A percentile compares a stretch with the other conserved stretches of the same genome.
Evolutionary conservation across 2,329 filamentous ascomycete species (phyloP).

Genomic region (Cladobotryum mycophilum): DNA sequence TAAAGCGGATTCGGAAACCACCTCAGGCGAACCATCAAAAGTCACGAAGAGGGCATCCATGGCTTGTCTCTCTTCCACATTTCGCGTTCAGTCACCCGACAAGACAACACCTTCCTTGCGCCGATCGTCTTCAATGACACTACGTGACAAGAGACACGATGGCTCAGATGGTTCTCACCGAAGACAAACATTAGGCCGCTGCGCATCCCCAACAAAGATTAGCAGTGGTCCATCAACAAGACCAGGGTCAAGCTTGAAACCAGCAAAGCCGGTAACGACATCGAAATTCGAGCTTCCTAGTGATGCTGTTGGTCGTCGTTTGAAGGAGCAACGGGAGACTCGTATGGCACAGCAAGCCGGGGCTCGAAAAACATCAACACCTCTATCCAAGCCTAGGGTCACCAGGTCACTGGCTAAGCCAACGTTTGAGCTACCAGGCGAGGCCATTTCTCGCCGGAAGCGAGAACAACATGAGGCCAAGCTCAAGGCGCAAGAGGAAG

Average conservation of each 20-base stretch:
- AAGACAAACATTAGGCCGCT: not conserved
- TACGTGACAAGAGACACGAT: constrained; percentile 23
- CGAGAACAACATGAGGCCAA: constrained; percentile 50
- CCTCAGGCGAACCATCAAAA: constrained; percentile 1
- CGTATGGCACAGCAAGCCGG: constrained; percentile 36
- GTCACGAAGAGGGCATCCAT: constrained; percentile 24
- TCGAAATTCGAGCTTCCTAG: constrained; percentile 57
- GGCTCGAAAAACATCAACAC: constrained; percentile 27
- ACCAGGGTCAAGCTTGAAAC: constrained; percentile 35
- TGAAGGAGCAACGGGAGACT: constrained; percentile 54
- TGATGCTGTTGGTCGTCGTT: constrained; percentile 51
- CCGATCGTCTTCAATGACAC: constrained; percentile 36
- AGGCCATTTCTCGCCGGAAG: constrained; percentile 51
- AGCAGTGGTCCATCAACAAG: constrained; percentile 24
- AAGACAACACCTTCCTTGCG: constrained; percentile 34
- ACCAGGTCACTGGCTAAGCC: constrained; percentile 47
- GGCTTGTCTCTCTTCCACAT: constrained; percentile 31
- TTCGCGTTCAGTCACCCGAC: constrained; percentile 35
- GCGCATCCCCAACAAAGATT: not conserved
- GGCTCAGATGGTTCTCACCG: constrained; percentile 1
- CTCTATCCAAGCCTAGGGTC: constrained; percentile 42
- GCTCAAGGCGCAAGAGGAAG: constrained; percentile 52
- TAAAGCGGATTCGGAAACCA: not conserved
- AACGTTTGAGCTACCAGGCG: constrained; percentile 57
- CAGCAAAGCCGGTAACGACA: constrained; percentile 47